phyloP scores from a whole-genome alignment of 2,329 filamentous ascomycete species.

The Chrysosporium keratinophilum region DNA sequence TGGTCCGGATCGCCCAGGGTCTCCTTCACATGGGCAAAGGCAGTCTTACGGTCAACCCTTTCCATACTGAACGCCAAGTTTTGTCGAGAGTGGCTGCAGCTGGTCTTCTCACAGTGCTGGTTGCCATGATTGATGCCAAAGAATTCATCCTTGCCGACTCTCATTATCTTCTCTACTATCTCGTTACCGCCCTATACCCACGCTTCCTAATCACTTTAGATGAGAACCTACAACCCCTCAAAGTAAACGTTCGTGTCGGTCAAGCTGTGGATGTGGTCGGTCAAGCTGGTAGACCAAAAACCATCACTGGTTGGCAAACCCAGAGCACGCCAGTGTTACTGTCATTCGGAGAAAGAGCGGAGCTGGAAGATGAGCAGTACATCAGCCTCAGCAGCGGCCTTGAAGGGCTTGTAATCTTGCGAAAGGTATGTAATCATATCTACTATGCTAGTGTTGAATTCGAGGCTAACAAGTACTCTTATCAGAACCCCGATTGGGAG shows the following conservation, averaged over 20 bases:
- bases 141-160: conserved; percentile 61
- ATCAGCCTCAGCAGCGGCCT: conserved; percentile 81
- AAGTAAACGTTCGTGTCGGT: conserved; percentile 91
- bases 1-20: conserved; percentile 97
- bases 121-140: conserved; percentile 93
- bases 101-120: conserved; percentile 76
- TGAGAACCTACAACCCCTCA: conserved; percentile 84
- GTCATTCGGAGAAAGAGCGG: conserved; percentile 88
- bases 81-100: conserved; percentile 84
- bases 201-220: conserved; percentile 93
- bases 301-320: conserved; percentile 98
- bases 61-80: conserved; percentile 96
- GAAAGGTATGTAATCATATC: conserved; percentile 59
- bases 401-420: conserved; percentile 89
- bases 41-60: conserved; percentile 90
- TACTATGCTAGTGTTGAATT: conserved; percentile 17
- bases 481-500: conserved; percentile 39
- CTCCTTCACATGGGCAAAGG: conserved; percentile 99
- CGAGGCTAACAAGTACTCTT: conserved; percentile 14
- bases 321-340: conserved; percentile 96
- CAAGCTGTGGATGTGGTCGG: conserved; percentile 98
- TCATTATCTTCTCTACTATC: conserved; percentile 95
- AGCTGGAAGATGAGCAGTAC: conserved; percentile 96
- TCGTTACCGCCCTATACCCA: conserved; percentile 93
- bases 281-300: conserved; percentile 94